phyloP scores from a whole-genome alignment of 2,329 filamentous ascomycete species.

The Hymenoscyphus albidus region DNA sequence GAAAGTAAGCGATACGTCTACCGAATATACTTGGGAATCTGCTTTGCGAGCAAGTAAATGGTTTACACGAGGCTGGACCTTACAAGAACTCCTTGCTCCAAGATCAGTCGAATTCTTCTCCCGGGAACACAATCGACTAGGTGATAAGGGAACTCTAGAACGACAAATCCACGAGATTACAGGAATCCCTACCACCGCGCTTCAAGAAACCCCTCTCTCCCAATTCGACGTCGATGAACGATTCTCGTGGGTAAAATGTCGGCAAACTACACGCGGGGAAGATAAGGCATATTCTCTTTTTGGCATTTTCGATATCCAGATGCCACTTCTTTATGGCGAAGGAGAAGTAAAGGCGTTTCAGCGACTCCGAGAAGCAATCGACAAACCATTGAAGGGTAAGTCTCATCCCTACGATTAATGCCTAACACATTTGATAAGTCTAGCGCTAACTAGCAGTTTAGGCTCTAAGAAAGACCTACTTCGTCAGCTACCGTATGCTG shows the following conservation, averaged over 20 bases:
- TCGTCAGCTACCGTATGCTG: neutral
- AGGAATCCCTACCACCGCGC: constrained; percentile 11
- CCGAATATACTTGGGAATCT: neutral
- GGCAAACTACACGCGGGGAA: constrained; percentile 37
- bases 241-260: constrained; percentile 39
- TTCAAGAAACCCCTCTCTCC: constrained; percentile 13
- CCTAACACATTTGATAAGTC: neutral
- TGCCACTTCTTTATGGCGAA: constrained; percentile 42
- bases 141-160: constrained; percentile 17
- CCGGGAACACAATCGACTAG: constrained; percentile 14
- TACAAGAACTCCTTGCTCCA: constrained; percentile 9
- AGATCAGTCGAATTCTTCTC: constrained; percentile 19
- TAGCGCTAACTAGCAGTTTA: neutral
- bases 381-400: neutral
- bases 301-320: constrained; percentile 42
- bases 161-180: constrained; percentile 15
- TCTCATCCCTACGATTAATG: neutral
- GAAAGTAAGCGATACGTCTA: neutral
- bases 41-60: no score
- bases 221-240: constrained; percentile 17
- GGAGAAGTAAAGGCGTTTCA: constrained; percentile 32
- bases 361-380: constrained; percentile 34
- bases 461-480: neutral
- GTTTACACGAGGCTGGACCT: no score
- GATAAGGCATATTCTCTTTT: constrained; percentile 44